Base-by-base conservation (phyloP, 2,329 filamentous ascomycete genomes). In the Cryoendolithus antarcticus region DNA sequence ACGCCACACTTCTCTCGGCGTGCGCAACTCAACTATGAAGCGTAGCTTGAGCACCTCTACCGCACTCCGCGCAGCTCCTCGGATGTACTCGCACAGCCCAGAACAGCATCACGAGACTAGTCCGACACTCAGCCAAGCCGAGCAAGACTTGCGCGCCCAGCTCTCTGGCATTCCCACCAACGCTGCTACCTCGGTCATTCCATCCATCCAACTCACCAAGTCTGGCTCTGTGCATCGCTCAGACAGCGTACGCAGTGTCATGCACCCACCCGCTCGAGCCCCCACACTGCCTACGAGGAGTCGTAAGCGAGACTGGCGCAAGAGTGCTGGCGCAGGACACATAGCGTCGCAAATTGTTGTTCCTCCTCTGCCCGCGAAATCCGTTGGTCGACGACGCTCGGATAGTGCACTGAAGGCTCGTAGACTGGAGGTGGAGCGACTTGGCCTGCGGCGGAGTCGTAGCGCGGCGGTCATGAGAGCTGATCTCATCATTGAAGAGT, bases 41-140 rank as follows among this genome's bases (percentile, higher is more conserved):
- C 19, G 19, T 21, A 21, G 19, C 30, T 32, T 13, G 12, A 13
- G 12, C 30, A n/a, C 10, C 30, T 13, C 10, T n/a, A 32, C 30
- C 19, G 19, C 19, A 21, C 19, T 21, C 19, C 19, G 19, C 19
- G 19, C 19, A 21, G 19, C 19, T 21, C 19, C 19, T 21, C 19
- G 19, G 19, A 21, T 21, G 19, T 21, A 21, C 19, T 21, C 19
- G 19, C 19, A 6, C 19, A 21, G 3, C 19, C 19, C 19, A n/a
- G 10, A 13, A 13, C 30, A 32, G 12, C 30, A 6, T n/a, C 12
- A n/a, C 30, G 30, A n/a, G 30, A n/a, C 30, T n/a, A 69, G 62
- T 40, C 65, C 65, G n/a, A 67, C 65, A 1, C 51, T 67, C 35
- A 69, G 64, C 43, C 61, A 70, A 49, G 65, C 64, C 7, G 64